Base-by-base conservation (phyloP, 805 yeast species). In the Wickerhamiella bombiphila region DNA sequence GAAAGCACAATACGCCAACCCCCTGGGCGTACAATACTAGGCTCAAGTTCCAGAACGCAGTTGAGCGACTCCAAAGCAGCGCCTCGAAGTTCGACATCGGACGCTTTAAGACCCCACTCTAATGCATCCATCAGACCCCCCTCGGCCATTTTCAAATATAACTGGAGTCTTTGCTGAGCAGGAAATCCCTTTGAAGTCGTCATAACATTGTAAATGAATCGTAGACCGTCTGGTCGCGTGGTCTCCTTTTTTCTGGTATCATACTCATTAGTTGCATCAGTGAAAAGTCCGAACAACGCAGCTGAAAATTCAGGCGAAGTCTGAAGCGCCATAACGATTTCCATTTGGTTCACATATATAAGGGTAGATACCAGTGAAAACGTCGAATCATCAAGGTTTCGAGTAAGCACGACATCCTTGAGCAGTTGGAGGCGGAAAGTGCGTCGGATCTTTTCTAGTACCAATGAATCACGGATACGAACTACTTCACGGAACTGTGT, bases 391-490 rank as follows among this genome's bases (percentile, higher is more conserved):
- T 88, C 97, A 34, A 88, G 55, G 30, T 77, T 60, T 37, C 94
- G 64, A 3, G 91, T 86, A 20, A 88, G 59, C 1, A 81, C 93
- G 15, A 82, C 93, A 55, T 88, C 95, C 54, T 80, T 80, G 35
- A 91, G 61, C 54, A 80, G 82, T 51, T 79, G 86, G 39, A 85
- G 62, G 40, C 81, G 66, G 54, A 76, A 82, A 29, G 91, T 85
- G 50, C 74, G 73, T 39, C 76, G 74, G 40, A 86, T 77, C 36
- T 79, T 66, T 4, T 59, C 55, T 42, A 68, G 64, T 13, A 74
- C 63, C 2, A 62, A 60, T 2, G 59, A 58, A 48, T 74, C 68
- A 2, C 66, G 60, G 9, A 77, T 62, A 1, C 85, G 83, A 13
- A 81, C 59, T 3, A 85, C 80, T 46, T 78, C 77, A 54, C 77